phyloP scores from a whole-genome alignment of 768 basidiomycete species.

The Collybiopsis luxurians region DNA sequence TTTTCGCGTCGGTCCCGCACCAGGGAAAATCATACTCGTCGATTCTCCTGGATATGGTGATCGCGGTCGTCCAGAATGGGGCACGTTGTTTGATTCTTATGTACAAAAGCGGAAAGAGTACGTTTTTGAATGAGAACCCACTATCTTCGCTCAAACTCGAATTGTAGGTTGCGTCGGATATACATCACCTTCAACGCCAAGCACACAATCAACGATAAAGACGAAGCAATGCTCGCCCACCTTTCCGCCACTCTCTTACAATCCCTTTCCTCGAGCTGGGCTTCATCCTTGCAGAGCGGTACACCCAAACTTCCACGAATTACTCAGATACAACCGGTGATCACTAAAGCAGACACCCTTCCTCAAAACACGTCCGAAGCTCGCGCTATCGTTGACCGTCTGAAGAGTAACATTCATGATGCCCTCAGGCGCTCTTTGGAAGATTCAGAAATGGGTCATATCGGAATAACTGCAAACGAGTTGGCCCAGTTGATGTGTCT shows the following conservation, averaged over 20 bases:
- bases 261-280: conserved; percentile 8
- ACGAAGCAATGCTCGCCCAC: conserved; percentile 59
- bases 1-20: conserved; percentile 57
- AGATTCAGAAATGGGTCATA: not conserved
- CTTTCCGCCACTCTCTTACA: conserved; percentile 40
- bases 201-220: conserved; percentile 56
- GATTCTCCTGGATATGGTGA: conserved; percentile 82
- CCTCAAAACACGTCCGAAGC: conserved; percentile 31
- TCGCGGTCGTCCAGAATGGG: conserved; percentile 76
- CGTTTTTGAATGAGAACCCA: conserved; percentile 20
- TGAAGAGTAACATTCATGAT: not conserved
- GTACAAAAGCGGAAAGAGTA: conserved; percentile 59
- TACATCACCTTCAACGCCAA: conserved; percentile 71
- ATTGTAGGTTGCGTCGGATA: conserved; percentile 59
- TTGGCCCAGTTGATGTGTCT: conserved; percentile 54
- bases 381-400: not conserved
- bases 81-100: conserved; percentile 64
- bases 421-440: not conserved
- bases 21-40: conserved; percentile 47
- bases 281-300: not conserved
- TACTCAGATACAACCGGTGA: conserved; percentile 63
- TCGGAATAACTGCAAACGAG: not conserved
- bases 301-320: conserved; percentile 39
- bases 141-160: not conserved
- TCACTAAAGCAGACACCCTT: conserved; percentile 68